Conservation (phyloP, 2,329 filamentous ascomycete species). For the Drechslerella dactyloides region DNA sequence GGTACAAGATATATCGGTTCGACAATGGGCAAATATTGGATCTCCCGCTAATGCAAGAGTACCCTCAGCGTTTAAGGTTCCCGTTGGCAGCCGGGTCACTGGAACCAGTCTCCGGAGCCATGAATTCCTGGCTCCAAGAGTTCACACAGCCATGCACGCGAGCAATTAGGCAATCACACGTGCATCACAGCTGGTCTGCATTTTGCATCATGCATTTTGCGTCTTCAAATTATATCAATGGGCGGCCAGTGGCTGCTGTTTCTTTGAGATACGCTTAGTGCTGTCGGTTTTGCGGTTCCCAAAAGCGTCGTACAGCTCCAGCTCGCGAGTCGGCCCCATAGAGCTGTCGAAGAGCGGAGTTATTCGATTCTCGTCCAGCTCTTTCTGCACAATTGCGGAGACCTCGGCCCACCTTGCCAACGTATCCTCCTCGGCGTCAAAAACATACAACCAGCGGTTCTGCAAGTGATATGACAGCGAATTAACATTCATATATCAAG, state of each 20-base stretch:
- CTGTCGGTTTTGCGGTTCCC: slow-evolving; percentile 21
- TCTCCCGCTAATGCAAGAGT: not conserved
- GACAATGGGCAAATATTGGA: not conserved
- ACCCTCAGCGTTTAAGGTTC: not conserved
- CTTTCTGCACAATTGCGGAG: slow-evolving; percentile 57
- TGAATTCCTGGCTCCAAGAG: not conserved
- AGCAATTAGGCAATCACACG: no score
- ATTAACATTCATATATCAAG: not conserved
- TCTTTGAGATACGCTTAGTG: slow-evolving; percentile 33
- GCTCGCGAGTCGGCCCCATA: slow-evolving; percentile 22
- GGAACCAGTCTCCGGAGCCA: not conserved
- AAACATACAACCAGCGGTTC: slow-evolving; percentile 62
- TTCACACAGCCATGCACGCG: not conserved
- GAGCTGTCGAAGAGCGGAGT: slow-evolving; percentile 57
- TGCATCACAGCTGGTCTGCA: no score
- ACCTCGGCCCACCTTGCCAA: slow-evolving; percentile 59
- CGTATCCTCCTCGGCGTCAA: slow-evolving; percentile 61
- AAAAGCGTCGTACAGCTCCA: slow-evolving; percentile 40
- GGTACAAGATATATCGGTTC: not conserved
- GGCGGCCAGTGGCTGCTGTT: slow-evolving; percentile 19
- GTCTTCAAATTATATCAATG: slow-evolving; percentile 7
- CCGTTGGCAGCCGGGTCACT: not conserved
- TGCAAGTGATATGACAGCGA: slow-evolving; percentile 51
- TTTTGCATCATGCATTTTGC: no score
- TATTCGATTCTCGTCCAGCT: slow-evolving; percentile 54